A percentile compares a stretch with the other conserved stretches of the same genome.
Conservation (phyloP, 139 green algal species). For the Chlamydomonas eustigma region DNA sequence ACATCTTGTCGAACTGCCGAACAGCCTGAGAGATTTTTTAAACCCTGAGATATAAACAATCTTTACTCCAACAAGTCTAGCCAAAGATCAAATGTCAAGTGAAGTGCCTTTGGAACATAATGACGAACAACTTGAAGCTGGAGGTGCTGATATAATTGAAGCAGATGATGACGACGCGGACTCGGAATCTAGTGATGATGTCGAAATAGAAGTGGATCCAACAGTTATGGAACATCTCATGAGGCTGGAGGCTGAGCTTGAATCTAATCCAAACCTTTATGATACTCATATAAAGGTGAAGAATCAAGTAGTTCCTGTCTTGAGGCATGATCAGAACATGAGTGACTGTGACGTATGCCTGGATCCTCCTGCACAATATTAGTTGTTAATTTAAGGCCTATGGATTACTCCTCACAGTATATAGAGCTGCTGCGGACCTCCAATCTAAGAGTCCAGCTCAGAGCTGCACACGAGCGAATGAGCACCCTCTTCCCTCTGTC, state of each 20-base stretch:
- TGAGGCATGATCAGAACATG: neutral
- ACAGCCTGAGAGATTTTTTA: no score
- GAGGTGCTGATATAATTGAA: no score
- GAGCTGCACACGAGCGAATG: slow-evolving; percentile 57
- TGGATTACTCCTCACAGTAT: slow-evolving; percentile 54
- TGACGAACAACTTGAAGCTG: no score
- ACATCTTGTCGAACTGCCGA: no score
- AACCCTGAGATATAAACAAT: no score
- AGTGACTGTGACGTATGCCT: no score
- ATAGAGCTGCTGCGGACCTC: slow-evolving; percentile 55
- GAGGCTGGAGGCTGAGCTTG: slow-evolving; percentile 53
- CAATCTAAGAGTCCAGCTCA: slow-evolving; percentile 50
- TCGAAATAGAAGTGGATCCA: slow-evolving; percentile 36
- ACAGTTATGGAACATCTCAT: slow-evolving; percentile 53
- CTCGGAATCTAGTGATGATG: neutral
- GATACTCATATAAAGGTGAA: slow-evolving; percentile 62
- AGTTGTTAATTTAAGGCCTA: no score
- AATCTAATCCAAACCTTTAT: slow-evolving; percentile 57
- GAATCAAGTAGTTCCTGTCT: neutral
- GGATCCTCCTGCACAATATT: no score
- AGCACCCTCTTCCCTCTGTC: slow-evolving; percentile 65
- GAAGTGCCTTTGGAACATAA: no score
- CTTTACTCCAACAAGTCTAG: no score
- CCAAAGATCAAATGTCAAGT: no score
- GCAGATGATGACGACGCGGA: neutral